phyloP scores from a whole-genome alignment of 441 rosid species.

The Pelargonium exstipulatum region DNA sequence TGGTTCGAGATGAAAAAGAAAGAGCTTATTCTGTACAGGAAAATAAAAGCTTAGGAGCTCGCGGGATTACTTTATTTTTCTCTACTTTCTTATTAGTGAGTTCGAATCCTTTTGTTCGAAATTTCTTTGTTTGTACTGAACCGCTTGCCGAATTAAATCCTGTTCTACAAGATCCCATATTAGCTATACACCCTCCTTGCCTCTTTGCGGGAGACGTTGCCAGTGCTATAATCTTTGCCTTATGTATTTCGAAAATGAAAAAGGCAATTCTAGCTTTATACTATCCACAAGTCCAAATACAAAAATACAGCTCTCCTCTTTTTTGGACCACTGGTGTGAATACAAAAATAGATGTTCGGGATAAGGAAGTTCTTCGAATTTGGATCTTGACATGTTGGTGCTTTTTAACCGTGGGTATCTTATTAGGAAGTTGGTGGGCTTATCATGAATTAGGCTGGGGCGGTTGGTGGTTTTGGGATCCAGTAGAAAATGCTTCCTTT shows the following conservation, averaged over 20 bases:
- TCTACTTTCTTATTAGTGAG: constrained; percentile 4
- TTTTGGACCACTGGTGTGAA: constrained; percentile 1
- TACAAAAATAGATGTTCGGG: not conserved
- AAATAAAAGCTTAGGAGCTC: not conserved
- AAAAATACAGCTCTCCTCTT: not conserved
- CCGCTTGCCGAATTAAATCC: not conserved
- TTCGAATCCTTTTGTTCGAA: not conserved
- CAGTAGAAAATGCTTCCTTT: not conserved
- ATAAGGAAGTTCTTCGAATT: not conserved
- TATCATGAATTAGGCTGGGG: not conserved
- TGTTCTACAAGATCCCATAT: not conserved
- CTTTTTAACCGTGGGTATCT: constrained; percentile 3
- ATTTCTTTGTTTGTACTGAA: not conserved
- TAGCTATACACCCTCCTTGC: not conserved
- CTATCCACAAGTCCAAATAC: not conserved
- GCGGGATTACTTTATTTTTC: not conserved
- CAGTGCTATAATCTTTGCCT: not conserved
- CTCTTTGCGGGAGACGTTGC: not conserved
- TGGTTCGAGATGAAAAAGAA: not conserved
- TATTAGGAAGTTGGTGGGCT: constrained; percentile 6
- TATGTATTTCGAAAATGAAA: not conserved
- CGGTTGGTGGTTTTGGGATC: not conserved
- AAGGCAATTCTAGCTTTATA: not conserved
- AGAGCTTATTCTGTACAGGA: not conserved
- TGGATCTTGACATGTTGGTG: constrained; percentile 7